Evolutionary conservation across 2,329 filamentous ascomycete genomes (phyloP).

Genomic region (Stagonosporopsis rhizophila): DNA sequence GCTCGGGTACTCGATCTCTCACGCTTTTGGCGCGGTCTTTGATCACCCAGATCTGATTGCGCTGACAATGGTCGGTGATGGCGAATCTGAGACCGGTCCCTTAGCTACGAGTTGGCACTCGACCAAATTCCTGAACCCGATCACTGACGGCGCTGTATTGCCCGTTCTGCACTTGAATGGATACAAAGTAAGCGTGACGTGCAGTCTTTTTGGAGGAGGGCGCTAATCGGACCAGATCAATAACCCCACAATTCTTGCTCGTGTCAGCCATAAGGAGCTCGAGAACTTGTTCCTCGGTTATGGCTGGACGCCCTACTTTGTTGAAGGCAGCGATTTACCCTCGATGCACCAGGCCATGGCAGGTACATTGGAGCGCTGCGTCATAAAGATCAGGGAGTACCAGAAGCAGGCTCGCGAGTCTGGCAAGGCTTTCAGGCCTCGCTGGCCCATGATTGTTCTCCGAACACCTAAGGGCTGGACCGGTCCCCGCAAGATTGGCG

Average conservation of each 20-base stretch:
- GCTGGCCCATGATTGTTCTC: conserved; percentile 81
- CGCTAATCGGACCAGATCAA: conserved; percentile 35
- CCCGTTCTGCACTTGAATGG: conserved; percentile 81
- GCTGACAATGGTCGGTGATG: conserved; percentile 79
- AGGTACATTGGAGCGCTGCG: conserved; percentile 74
- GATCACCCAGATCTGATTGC: conserved; percentile 78
- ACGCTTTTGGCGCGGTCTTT: conserved; percentile 79
- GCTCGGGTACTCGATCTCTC: conserved; percentile 80
- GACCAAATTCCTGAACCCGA: conserved; percentile 82
- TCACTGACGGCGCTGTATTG: conserved; percentile 77
- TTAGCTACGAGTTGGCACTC: conserved; percentile 82
- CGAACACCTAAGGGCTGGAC: conserved; percentile 83
- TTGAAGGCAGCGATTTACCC: conserved; percentile 75
- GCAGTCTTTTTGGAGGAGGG: background rate
- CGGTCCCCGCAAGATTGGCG: conserved; percentile 73
- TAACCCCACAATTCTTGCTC: conserved; percentile 67
- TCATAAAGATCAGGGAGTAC: conserved; percentile 70
- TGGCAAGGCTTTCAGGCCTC: conserved; percentile 72
- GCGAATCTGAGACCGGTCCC: conserved; percentile 81
- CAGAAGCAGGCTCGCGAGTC: conserved; percentile 76
- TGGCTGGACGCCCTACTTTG: conserved; percentile 81
- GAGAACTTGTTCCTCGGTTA: conserved; percentile 74
- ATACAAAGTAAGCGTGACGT: conserved; percentile 71
- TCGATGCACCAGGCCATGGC: conserved; percentile 86
- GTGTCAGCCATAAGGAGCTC: conserved; percentile 77